phyloP scores from a whole-genome alignment of 441 rosid genomes.

The Sinapis alba region DNA sequence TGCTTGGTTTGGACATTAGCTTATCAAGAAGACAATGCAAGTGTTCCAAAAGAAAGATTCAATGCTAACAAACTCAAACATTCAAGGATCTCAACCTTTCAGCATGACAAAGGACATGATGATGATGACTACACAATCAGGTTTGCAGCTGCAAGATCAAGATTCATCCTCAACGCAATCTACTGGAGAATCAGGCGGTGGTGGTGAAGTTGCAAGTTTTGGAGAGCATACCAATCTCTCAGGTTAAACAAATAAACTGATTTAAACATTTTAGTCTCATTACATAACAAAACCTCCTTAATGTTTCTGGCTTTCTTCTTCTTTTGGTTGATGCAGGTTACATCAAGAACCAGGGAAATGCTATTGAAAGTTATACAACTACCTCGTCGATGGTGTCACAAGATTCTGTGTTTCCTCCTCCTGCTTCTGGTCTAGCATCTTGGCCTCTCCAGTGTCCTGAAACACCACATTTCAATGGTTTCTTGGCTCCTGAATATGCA shows the following conservation, averaged over 20 bases:
- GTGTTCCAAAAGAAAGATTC: conserved; percentile 23
- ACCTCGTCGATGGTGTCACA: conserved; percentile 46
- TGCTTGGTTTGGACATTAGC: conserved; percentile 32
- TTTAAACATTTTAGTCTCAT: conserved; percentile 1
- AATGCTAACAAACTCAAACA: conserved; percentile 24
- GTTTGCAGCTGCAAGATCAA: conserved; percentile 54
- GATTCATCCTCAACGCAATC: conserved; percentile 70
- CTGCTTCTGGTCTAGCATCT: conserved; percentile 37
- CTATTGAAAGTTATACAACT: conserved; percentile 38
- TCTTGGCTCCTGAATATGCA: conserved; percentile 48
- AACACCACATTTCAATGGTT: conserved; percentile 46
- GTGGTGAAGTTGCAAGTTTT: conserved; percentile 50
- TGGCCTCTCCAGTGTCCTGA: conserved; percentile 51
- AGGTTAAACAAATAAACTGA: conserved; percentile 10
- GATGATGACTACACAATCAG: conserved; percentile 43
- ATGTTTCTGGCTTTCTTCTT: background rate
- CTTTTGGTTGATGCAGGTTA: conserved; percentile 45
- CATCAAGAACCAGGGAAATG: conserved; percentile 38
- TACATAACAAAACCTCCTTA: background rate
- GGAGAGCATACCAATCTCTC: conserved; percentile 39
- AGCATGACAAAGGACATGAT: conserved; percentile 54
- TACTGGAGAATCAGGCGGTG: conserved; percentile 55
- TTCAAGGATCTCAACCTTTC: conserved; percentile 36
- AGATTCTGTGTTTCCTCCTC: conserved; percentile 51
- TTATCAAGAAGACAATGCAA: conserved; percentile 39